Percentiles rank a stretch among this genome's conserved stretches.
Evolutionary conservation across 345 rosid species (phyloP).

Genomic region (Lagerstroemia speciosa): DNA sequence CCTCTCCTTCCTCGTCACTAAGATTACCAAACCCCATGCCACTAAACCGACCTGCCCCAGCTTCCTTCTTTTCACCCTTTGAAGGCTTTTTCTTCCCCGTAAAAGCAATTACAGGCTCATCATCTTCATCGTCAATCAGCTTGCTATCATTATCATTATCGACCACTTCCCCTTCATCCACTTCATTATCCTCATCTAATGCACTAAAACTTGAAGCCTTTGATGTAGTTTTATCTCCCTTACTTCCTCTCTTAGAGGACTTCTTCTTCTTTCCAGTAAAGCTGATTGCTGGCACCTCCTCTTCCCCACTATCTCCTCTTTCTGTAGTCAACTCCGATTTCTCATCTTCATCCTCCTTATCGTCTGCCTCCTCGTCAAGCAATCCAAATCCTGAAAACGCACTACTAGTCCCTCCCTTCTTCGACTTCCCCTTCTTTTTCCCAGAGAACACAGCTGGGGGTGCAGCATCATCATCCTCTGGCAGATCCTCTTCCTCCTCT

Average conservation of each 20-base stretch:
- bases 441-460: slow-evolving; percentile 17
- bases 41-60: slow-evolving; percentile 10
- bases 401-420: slow-evolving; percentile 10
- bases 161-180: slow-evolving; percentile 6
- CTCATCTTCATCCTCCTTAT: slow-evolving; percentile 28
- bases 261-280: slow-evolving; percentile 41
- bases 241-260: slow-evolving; percentile 35
- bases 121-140: slow-evolving; percentile 6
- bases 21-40: slow-evolving; percentile 9
- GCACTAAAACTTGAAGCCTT: slow-evolving; percentile 21
- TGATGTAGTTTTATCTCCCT: slow-evolving; percentile 18
- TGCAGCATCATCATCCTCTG: slow-evolving; percentile 23
- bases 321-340: slow-evolving; percentile 15
- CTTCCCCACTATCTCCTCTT: slow-evolving; percentile 19
- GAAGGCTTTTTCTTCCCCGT: slow-evolving; percentile 17
- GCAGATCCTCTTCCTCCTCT: slow-evolving; percentile 32
- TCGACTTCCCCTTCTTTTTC: slow-evolving; percentile 24
- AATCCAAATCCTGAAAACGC: slow-evolving; percentile 12
- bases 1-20: slow-evolving; percentile 29
- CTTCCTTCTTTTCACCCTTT: slow-evolving; percentile 19
- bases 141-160: slow-evolving; percentile 1
- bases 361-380: slow-evolving; percentile 19
- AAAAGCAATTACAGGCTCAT: slow-evolving; percentile 11
- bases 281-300: slow-evolving; percentile 26
- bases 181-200: slow-evolving; percentile 26